Evolutionary conservation across 768 basidiomycete genomes (phyloP).

Genomic region (Botryobasidium botryosum): DNA sequence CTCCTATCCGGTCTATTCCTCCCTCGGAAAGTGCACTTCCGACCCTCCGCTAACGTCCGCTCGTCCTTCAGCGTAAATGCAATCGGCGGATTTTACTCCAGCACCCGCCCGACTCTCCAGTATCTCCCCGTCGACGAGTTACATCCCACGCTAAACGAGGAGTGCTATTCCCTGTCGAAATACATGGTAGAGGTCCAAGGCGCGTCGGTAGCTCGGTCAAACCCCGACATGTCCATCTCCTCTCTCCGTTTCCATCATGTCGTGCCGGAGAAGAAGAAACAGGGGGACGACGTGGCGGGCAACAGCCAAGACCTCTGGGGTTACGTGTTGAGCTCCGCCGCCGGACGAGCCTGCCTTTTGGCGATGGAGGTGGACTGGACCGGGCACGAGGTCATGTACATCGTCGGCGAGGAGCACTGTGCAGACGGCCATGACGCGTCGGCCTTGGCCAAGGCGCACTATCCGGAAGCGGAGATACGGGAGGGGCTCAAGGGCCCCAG

Average conservation of each 20-base stretch:
- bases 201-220: slow-evolving; percentile 5
- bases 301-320: slow-evolving; percentile 11
- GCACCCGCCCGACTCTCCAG: slow-evolving; percentile 3
- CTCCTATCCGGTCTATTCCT: neutral
- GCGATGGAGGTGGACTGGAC: slow-evolving; percentile 9
- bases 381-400: slow-evolving; percentile 11
- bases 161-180: slow-evolving; percentile 12
- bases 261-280: neutral
- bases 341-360: slow-evolving; percentile 9
- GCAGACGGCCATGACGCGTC: slow-evolving; percentile 5
- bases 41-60: neutral
- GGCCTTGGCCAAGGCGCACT: slow-evolving; percentile 8
- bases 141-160: slow-evolving; percentile 10
- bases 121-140: slow-evolving; percentile 12
- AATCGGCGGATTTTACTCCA: slow-evolving; percentile 9
- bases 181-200: slow-evolving; percentile 10
- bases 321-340: slow-evolving; percentile 2
- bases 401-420: slow-evolving; percentile 6
- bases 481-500: neutral
- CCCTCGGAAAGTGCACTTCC: neutral
- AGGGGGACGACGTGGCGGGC: neutral
- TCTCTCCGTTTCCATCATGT: slow-evolving; percentile 11
- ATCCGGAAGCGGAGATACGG: slow-evolving; percentile 9
- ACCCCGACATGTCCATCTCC: slow-evolving; percentile 11
- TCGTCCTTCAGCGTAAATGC: slow-evolving; percentile 9